A percentile compares a stretch with the other conserved stretches of the same genome.
Evolutionary conservation across 2,329 filamentous ascomycete genomes (phyloP).

Genomic region (Diaporthe sp.): DNA sequence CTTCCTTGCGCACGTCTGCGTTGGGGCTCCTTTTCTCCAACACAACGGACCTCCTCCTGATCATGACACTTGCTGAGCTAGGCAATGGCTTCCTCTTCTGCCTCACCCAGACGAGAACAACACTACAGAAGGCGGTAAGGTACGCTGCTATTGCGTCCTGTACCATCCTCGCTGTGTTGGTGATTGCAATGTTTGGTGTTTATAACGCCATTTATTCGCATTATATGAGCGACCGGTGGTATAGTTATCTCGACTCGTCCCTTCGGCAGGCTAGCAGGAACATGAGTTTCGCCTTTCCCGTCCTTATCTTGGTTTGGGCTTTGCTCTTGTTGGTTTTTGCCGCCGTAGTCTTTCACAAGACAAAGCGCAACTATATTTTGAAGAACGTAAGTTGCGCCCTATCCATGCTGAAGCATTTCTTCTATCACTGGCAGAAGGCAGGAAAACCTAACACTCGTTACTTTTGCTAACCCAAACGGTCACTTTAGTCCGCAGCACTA

Average conservation of each 20-base stretch:
- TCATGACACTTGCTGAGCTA: slow-evolving; percentile 46
- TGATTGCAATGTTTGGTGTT: not conserved
- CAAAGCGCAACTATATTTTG: not conserved
- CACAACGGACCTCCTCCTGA: slow-evolving; percentile 41
- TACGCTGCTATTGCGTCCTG: slow-evolving; percentile 32
- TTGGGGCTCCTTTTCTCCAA: slow-evolving; percentile 27
- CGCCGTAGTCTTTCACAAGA: not conserved
- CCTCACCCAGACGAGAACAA: slow-evolving; percentile 22
- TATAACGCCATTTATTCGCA: not conserved
- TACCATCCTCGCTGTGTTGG: not conserved
- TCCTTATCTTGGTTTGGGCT: not conserved
- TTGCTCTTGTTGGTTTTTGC: not conserved
- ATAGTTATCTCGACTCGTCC: not conserved
- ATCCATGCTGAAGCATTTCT: not conserved
- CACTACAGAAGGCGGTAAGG: slow-evolving; percentile 39
- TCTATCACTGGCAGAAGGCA: not conserved
- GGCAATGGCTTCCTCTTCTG: slow-evolving; percentile 45
- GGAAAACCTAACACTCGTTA: not conserved
- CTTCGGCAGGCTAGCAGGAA: not conserved
- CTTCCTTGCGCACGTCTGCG: not conserved
- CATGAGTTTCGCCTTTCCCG: not conserved
- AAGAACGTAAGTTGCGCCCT: slow-evolving; percentile 4
- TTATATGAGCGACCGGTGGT: not conserved
- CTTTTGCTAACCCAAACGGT: not conserved
- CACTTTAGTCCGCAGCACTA: slow-evolving; percentile 49